Evolutionary conservation across 1,284 basidiomycete genomes (phyloP), one percentile per base, ranked within the genome.

Genomic region (Austroboletus novae-zelandiae): DNA sequence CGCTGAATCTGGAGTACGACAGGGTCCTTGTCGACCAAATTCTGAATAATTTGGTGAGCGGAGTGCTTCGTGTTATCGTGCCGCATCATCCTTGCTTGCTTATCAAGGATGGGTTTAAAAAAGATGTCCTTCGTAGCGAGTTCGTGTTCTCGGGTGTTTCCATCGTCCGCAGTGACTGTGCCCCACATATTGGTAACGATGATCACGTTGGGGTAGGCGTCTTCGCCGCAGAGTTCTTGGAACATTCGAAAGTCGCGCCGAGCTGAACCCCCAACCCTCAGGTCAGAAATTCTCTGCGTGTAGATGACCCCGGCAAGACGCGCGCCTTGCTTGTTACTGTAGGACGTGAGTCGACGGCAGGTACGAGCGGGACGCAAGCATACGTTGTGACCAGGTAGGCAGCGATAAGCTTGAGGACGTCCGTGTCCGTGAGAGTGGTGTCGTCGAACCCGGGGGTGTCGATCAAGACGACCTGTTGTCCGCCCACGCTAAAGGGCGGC

Each of bases 151-250:
- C 73, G 62, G 41, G 59, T 67, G 25, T 61, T 53, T 5, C 66
- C 70, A 20, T 67, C 61, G 27, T 68, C 66, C 45, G 56, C 57
- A 40, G 66, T 61, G 41, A 74, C 66, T 48, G 68, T 55, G 45
- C 68, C 67, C 78, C 79, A 81, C 75, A 76, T 78, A 49, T 71
- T 79, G 15, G 78, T 80, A 46, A 72, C 68, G 52, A 81, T 69
- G 36, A 74, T 60, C 41, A 80, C 77, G 51, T 75, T 79, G 31
- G 68, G 61, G 45, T 81, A 69, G 0, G 76, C 71, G 6, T 65
- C 64, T 49, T 77, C 74, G 5, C 79, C 79, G 51, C 80, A 81
- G 18, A 81, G 67, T 56, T 71, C 71, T 36, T 75, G 67, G 65
- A 81, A 79, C 67, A 80, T 72, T 48, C 67, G 67, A 51, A 80